phyloP scores from a whole-genome alignment of 352 stramenopile genomes.

The Phytophthora idaei region DNA sequence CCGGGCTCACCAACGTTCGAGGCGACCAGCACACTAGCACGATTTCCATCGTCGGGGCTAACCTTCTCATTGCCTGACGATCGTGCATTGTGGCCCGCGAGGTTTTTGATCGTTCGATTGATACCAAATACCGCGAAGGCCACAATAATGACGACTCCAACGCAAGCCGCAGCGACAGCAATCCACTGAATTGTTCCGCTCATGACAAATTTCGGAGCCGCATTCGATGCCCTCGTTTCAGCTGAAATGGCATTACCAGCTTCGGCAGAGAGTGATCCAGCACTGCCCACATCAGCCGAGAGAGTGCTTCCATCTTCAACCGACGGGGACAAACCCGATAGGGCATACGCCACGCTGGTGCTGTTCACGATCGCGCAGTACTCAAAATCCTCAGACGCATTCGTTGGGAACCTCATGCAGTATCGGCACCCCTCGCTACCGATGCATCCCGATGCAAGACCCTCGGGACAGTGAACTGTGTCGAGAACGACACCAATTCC shows the following conservation, averaged over 20 bases:
- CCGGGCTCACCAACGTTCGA: slow-evolving; percentile 27
- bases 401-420: slow-evolving; percentile 39
- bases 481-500: slow-evolving; percentile 38
- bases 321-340: slow-evolving; percentile 9
- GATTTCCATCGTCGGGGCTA: slow-evolving; percentile 11
- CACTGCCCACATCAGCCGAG: background rate
- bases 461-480: slow-evolving; percentile 29
- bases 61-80: slow-evolving; percentile 14
- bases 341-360: slow-evolving; percentile 13
- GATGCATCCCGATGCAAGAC: slow-evolving; percentile 33
- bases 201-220: background rate
- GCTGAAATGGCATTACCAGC: slow-evolving; percentile 1
- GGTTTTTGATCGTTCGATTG: slow-evolving; percentile 14
- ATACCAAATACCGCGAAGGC: slow-evolving; percentile 16
- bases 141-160: slow-evolving; percentile 14
- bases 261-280: background rate
- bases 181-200: background rate
- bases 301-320: slow-evolving; percentile 4
- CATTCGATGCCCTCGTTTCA: background rate
- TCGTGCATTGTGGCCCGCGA: background rate
- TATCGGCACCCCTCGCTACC: slow-evolving; percentile 32
- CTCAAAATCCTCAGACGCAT: slow-evolving; percentile 30
- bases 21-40: slow-evolving; percentile 21
- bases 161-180: slow-evolving; percentile 13
- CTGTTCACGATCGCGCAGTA: slow-evolving; percentile 33